These are phyloP conservation scores for Spergularia azorica DNA, from an alignment of 179 eudicot species.

Conservation along the genomic window DNA sequence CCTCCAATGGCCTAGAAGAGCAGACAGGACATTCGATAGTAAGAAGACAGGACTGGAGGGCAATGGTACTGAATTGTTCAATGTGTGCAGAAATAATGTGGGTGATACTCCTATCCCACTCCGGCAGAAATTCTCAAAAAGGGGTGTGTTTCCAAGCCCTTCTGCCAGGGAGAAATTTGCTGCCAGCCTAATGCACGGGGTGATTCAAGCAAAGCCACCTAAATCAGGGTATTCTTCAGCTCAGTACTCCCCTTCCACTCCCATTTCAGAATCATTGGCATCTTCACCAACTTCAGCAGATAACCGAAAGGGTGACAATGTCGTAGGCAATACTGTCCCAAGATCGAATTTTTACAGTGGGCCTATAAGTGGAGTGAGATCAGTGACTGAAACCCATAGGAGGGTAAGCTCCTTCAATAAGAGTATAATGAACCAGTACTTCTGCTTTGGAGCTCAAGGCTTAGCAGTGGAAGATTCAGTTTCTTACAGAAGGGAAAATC, in stretches of 20 bases:
- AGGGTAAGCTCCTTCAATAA: slow-evolving; percentile 49
- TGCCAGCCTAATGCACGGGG: slow-evolving; percentile 64
- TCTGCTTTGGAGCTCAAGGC: slow-evolving; percentile 90
- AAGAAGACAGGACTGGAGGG: slow-evolving; percentile 21
- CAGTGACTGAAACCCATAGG: slow-evolving; percentile 30
- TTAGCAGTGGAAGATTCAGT: slow-evolving; percentile 52
- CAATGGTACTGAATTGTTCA: slow-evolving; percentile 27
- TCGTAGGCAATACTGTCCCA: slow-evolving; percentile 10
- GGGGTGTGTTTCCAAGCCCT: slow-evolving; percentile 47
- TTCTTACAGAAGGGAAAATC: slow-evolving; percentile 19
- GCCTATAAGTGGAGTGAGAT: slow-evolving; percentile 34
- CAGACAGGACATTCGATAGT: slow-evolving; percentile 7
- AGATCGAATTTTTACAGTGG: slow-evolving; percentile 40
- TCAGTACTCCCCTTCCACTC: slow-evolving; percentile 45
- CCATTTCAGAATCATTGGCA: slow-evolving; percentile 46
- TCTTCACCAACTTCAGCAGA: slow-evolving; percentile 42
- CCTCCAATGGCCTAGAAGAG: slow-evolving; percentile 51
- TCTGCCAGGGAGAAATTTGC: slow-evolving; percentile 56
- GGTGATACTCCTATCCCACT: slow-evolving; percentile 48
- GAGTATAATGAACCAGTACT: slow-evolving; percentile 68
- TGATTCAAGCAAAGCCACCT: slow-evolving; percentile 51
- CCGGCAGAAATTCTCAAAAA: slow-evolving; percentile 48
- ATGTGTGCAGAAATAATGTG: slow-evolving; percentile 11
- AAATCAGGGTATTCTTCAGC: slow-evolving; percentile 25
- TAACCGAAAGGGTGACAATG: slow-evolving; percentile 14